Percentiles rank a stretch among this genome's conserved stretches.
These are phyloP conservation scores for Trichoderma gracile DNA, from an alignment of 2,329 filamentous ascomycete species.

Conservation along the genomic window DNA sequence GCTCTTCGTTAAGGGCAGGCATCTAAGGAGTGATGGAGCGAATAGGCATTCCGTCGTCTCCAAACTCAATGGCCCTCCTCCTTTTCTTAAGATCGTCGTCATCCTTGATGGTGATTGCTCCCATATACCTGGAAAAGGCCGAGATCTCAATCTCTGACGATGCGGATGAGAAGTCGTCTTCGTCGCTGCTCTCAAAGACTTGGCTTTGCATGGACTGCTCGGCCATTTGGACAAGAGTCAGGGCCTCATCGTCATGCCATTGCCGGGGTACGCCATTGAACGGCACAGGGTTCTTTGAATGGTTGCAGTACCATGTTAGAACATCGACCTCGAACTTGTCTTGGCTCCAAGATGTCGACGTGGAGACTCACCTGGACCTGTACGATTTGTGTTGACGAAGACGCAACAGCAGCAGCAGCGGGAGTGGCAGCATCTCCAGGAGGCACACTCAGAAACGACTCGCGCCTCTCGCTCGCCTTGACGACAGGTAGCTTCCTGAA, in stretches of 20 bases:
- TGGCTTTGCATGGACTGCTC: constrained; percentile 11
- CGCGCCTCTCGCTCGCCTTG: constrained; percentile 6
- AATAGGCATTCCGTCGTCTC: constrained; percentile 19
- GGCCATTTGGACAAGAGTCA: neutral
- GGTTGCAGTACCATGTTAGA: neutral
- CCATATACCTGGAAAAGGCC: neutral
- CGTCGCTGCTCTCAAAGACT: constrained; percentile 17
- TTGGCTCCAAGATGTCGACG: neutral
- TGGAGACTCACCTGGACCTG: neutral
- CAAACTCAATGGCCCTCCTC: constrained; percentile 13
- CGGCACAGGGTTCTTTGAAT: neutral
- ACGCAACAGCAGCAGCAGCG: neutral
- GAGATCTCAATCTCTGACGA: constrained; percentile 1
- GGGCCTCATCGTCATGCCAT: neutral
- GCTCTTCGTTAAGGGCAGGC: no score
- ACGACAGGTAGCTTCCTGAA: constrained; percentile 23
- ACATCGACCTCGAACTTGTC: neutral
- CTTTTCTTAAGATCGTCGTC: neutral
- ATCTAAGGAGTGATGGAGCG: neutral
- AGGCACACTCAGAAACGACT: neutral
- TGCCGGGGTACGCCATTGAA: neutral
- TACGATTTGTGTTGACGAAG: neutral
- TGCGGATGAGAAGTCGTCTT: constrained; percentile 2
- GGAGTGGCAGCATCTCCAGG: neutral
- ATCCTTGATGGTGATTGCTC: constrained; percentile 10